Base-by-base conservation (phyloP, 345 rosid genomes). In the Arabidopsis suecica region DNA sequence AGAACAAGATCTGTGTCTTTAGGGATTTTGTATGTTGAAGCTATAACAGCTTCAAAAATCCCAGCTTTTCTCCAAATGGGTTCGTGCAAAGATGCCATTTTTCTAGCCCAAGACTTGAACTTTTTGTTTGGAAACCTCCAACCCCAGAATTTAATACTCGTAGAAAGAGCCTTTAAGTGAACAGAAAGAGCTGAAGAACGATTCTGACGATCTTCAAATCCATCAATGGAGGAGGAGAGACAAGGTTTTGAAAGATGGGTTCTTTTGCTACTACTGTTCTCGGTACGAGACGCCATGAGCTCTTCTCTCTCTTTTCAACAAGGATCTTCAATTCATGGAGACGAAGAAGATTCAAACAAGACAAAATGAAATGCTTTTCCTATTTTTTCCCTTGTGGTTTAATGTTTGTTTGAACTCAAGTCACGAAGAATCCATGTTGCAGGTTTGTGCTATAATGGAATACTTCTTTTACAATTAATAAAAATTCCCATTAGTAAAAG, bases 211-310 rank as follows among this genome's bases (percentile, higher is more conserved):
- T 71, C 61, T 0, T 16, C 48, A 44, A 68, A n/a, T 11, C 38
- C 72, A 41, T 76, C 56, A 66, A n/a, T 59, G 69, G 72, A 55
- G 64, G 13, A 49, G 44, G 18, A 16, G 18, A 36, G 5, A 10
- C 66, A 41, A 14, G 85, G 87, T 53, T 74, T 69, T n/a, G 71
- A 76, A 56, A 87, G 81, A 47, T 72, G 79, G 45, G 69, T 23
- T 53, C 18, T 76, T 66, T 77, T 66, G 47, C 47, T 42, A 12
- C n/a, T 42, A 12, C 16, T 42, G 47, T 42, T 42, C 47, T 42
- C 47, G n/a, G 47, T 12, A 1, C 2, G 16, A 42, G 47, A 42
- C n/a, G 47, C n/a, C 47, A 42, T 42, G 47, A 38, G 12, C 14
- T 14, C 47, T 42, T 5, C 9, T 42, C 16, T 42, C 47, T 42